Base-by-base conservation (phyloP, 768 basidiomycete genomes). In the Lactarius akahatsu region DNA sequence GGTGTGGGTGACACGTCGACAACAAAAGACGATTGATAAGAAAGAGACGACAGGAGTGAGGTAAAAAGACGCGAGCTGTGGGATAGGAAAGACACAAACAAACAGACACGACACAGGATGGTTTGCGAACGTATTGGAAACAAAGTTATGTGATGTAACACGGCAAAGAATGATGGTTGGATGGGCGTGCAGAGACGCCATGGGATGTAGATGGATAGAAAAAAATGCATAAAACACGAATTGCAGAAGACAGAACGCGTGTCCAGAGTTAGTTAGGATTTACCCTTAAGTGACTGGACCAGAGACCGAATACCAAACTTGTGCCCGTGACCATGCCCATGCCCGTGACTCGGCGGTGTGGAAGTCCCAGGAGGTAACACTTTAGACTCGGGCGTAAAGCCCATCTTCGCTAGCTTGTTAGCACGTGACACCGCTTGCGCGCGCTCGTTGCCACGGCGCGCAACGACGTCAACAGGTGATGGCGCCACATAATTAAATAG, bases 371-470 rank as follows among this genome's bases (percentile, higher is more conserved):
- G 59, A 43, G 69, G 70, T 38, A 75, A 70, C 4, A 62, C 86
- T 56, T 80, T 73, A 11, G 81, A 80, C 18, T 60, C 69, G 32
- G 72, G 64, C 36, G 86, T 79, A 71, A 90, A 89, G 4, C 91
- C 91, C 90, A 92, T 92, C 73, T 83, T 81, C 57, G 84, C 83
- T 69, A 92, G 78, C 75, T 92, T 91, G 72, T 85, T 88, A 32
- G 83, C 83, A 63, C 86, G 87, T 52, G 79, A 77, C 38, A 77
- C 71, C 50, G 78, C 75, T 58, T 85, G 83, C 58, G 80, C 78
- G 52, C 82, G 75, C 63, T 77, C 76, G 66, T 72, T 63, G 74
- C 72, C 73, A 71, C 74, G 65, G 73, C 68, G 56, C 69, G 74
- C 64, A 66, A 36, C 65, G 8, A 66, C 45, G 38, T 57, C 60